Conservation (phyloP, 371 early-diverging fungal genomes). For the Mucor velutinosus region DNA sequence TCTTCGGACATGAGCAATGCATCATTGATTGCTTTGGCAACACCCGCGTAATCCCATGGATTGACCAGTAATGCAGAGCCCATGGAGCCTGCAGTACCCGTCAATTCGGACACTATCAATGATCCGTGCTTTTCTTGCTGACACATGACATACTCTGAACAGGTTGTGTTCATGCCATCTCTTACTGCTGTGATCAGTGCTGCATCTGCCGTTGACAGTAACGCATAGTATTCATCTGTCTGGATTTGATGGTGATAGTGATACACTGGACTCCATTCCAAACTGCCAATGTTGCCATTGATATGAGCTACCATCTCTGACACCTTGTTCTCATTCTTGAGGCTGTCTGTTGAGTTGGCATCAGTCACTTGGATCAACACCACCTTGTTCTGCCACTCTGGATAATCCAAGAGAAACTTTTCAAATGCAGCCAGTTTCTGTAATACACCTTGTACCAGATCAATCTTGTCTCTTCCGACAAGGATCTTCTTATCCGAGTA, state of each 20-base stretch:
- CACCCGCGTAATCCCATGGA: constrained; percentile 94
- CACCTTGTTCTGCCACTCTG: constrained; percentile 81
- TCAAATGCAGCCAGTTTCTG: constrained; percentile 96
- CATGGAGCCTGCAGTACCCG: constrained; percentile 94
- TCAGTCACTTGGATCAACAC: constrained; percentile 84
- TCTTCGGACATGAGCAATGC: constrained; percentile 81
- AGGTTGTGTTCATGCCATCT: constrained; percentile 99
- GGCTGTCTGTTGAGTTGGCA: constrained; percentile 47
- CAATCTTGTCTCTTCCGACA: constrained; percentile 97
- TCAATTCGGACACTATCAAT: constrained; percentile 95
- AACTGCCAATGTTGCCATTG: constrained; percentile 91
- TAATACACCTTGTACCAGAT: constrained; percentile 96
- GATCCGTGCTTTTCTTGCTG: constrained; percentile 90
- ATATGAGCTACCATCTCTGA: constrained; percentile 88
- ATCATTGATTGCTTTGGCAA: constrained; percentile 88
- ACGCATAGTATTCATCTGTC: constrained; percentile 91
- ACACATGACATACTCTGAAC: constrained; percentile 96
- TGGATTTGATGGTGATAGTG: constrained; percentile 95
- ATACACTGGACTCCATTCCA: constrained; percentile 94
- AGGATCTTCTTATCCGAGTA: constrained; percentile 93
- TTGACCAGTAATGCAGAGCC: constrained; percentile 91
- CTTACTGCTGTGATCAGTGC: constrained; percentile 92
- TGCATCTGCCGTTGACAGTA: constrained; percentile 93
- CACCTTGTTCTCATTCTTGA: constrained; percentile 68
- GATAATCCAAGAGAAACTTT: constrained; percentile 84